Base-by-base conservation (phyloP, 2,329 filamentous ascomycete genomes). In the Fusarium austroafricanum region DNA sequence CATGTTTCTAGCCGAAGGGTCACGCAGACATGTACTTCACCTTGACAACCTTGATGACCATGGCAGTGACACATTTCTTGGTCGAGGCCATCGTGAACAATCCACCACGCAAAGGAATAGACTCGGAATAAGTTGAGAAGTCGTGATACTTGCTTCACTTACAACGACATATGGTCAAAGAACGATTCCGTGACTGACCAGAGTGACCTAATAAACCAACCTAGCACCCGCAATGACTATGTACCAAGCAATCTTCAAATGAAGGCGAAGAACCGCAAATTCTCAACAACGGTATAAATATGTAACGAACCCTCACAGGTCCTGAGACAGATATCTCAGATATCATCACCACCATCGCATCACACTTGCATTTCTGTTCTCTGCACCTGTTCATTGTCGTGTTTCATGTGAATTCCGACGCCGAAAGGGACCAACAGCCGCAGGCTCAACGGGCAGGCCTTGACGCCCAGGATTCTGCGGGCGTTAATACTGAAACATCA, bases 401-500 rank as follows among this genome's bases (percentile, higher is more conserved):
- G 56, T 68, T 70, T 66, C 52, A 61, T 42, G 14, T 37, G 31
- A 64, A 42, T 20, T 28, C 50, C 8, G 38, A 39, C 49, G 40
- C 33, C 53, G 17, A 40, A 20, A n/a, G 17, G 37, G 20, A 62
- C 59, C 31, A 54, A 49, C 37, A 47, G 39, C 57, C 26, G 33
- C 38, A 61, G 37, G 54, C 55, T 40, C 44, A 53, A 47, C 35
- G 29, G 43, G 31, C 51, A 61, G 56, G 66, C 54, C 58, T 67
- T 43, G 53, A 65, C 55, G 42, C 55, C 49, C 52, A 59, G 55
- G 67, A 54, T 55, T 39, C 45, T 56, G 57, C 65, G 61, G 65
- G 59, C 66, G 60, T 23, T 42, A 45, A 45, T 54, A 45, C 67
- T 70, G 71, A 72, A 73, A 73, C 68, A 57, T 52, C 52, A 61